Conservation (phyloP, 495 filamentous ascomycete species). For the Lepraria neglecta region DNA sequence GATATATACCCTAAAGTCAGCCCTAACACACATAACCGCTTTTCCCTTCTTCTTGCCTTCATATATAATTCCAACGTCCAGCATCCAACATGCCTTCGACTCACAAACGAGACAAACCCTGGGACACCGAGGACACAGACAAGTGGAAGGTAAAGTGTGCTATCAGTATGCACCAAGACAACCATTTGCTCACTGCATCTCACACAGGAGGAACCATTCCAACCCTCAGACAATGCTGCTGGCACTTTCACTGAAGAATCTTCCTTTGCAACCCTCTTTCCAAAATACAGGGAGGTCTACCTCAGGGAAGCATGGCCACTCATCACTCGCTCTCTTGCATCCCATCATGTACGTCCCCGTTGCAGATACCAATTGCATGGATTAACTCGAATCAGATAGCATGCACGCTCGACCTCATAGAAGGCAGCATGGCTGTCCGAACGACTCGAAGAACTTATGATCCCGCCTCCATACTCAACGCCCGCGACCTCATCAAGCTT, state of each 20-base stretch:
- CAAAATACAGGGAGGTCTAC: slow-evolving; percentile 95
- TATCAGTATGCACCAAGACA: background rate
- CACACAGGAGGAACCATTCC: slow-evolving; percentile 60
- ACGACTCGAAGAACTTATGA: slow-evolving; percentile 94
- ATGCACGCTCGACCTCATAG: slow-evolving; percentile 87
- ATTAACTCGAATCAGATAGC: slow-evolving; percentile 49
- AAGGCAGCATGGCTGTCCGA: slow-evolving; percentile 92
- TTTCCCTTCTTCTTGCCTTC: background rate
- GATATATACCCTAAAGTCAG: background rate
- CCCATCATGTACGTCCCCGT: slow-evolving; percentile 38
- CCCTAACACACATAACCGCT: background rate
- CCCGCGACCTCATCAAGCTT: slow-evolving; percentile 88
- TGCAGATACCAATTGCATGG: background rate
- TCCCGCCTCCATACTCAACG: slow-evolving; percentile 89
- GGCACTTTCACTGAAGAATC: slow-evolving; percentile 91
- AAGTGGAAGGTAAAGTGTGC: slow-evolving; percentile 74
- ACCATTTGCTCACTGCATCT: slow-evolving; percentile 39
- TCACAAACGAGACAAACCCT: slow-evolving; percentile 89
- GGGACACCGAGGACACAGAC: slow-evolving; percentile 90
- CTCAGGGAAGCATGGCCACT: slow-evolving; percentile 86
- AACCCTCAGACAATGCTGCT: slow-evolving; percentile 70
- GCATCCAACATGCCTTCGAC: slow-evolving; percentile 71
- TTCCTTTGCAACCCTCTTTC: slow-evolving; percentile 83
- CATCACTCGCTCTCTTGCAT: slow-evolving; percentile 72
- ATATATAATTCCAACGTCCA: background rate